Conservation (phyloP, 768 basidiomycete genomes). For the Hysterangium stoloniferum region DNA sequence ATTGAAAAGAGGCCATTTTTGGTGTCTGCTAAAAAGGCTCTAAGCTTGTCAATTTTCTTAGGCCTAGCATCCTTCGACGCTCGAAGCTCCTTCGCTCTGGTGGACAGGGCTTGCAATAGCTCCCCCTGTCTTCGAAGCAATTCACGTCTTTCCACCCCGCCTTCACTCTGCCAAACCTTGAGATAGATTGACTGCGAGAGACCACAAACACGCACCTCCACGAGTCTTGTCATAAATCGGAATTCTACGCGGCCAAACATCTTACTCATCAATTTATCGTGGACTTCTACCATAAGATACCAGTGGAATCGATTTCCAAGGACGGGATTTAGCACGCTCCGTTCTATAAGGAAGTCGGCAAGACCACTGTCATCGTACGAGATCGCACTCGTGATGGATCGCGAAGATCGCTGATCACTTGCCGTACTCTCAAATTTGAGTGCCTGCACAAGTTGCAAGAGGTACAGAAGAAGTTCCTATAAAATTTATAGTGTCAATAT, state of each 20-base stretch:
- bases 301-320: constrained; percentile 91
- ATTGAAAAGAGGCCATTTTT: constrained; percentile 81
- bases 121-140: constrained; percentile 89
- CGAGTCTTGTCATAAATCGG: constrained; percentile 81
- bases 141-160: constrained; percentile 76
- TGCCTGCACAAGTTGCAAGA: constrained; percentile 94
- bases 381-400: constrained; percentile 63
- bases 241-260: constrained; percentile 91
- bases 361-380: constrained; percentile 90
- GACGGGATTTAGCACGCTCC: constrained; percentile 75
- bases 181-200: neutral
- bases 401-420: constrained; percentile 67
- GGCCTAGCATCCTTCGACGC: constrained; percentile 88
- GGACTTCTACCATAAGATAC: constrained; percentile 97
- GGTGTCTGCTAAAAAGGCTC: constrained; percentile 73
- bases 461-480: constrained; percentile 86
- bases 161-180: constrained; percentile 41
- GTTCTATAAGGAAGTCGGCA: constrained; percentile 82
- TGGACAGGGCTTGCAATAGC: constrained; percentile 77
- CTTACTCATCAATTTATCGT: constrained; percentile 79
- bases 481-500: neutral
- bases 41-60: constrained; percentile 96
- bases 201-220: constrained; percentile 52
- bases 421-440: constrained; percentile 90
- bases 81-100: constrained; percentile 80